These are phyloP conservation scores for Pseudocercospora crystallina DNA, from an alignment of 2,329 filamentous ascomycete species.

Conservation along the genomic window DNA sequence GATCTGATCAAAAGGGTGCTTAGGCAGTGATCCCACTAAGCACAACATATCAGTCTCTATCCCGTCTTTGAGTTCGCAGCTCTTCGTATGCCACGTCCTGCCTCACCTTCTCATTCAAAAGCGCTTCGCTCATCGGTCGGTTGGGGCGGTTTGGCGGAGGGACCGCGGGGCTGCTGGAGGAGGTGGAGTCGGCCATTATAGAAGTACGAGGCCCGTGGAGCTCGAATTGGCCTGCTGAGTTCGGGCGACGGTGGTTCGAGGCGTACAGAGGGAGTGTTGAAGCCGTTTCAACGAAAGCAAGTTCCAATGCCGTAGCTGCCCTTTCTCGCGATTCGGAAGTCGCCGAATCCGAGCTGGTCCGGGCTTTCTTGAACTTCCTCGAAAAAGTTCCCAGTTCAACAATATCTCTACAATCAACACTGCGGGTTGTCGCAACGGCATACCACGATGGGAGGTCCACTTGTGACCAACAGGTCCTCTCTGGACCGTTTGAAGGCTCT, in stretches of 20 bases:
- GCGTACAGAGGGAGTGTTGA: too few relatives aligned
- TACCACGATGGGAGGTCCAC: conserved; percentile 14
- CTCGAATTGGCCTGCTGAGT: background rate
- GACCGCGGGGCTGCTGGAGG: conserved; percentile 57
- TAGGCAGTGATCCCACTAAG: conserved; percentile 97
- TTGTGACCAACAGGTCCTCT: conserved; percentile 30
- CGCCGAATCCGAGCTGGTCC: conserved; percentile 4
- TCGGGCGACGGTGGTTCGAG: too few relatives aligned
- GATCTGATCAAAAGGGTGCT: conserved; percentile 98
- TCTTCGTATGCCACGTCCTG: conserved; percentile 1
- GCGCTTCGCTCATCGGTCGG: conserved; percentile 90
- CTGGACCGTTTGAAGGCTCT: conserved; percentile 43
- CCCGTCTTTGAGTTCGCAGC: background rate
- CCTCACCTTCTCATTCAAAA: conserved; percentile 96
- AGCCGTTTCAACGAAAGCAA: too few relatives aligned
- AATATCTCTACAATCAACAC: background rate
- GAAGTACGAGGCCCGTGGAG: conserved; percentile 9
- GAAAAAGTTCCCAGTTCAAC: conserved; percentile 9
- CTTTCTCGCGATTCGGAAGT: background rate
- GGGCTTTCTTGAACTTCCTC: conserved; percentile 8
- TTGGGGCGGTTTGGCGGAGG: conserved; percentile 64
- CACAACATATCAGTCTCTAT: conserved; percentile 25
- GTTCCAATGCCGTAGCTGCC: too few relatives aligned
- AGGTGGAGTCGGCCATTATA: conserved; percentile 58
- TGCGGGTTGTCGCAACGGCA: background rate